Conservation (phyloP, 306 rosid genomes). For the Lathyrus sativus region DNA sequence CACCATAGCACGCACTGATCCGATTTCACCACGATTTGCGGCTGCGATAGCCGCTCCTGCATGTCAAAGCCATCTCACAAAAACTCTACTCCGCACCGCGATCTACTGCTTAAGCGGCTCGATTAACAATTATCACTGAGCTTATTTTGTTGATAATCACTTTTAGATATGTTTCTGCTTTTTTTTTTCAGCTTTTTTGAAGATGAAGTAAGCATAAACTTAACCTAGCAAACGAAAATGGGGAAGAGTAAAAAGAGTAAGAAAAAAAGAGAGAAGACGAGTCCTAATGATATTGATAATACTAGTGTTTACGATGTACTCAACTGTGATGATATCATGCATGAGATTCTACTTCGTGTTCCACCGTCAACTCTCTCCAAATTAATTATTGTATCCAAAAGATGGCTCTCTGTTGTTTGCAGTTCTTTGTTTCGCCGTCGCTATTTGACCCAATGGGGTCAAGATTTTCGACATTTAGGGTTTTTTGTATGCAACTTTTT, state of each 20-base stretch:
- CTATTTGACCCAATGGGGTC: conserved; percentile 54
- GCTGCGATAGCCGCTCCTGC: neutral
- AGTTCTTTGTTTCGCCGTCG: conserved; percentile 53
- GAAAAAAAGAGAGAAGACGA: conserved; percentile 37
- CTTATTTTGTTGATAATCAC: conserved; percentile 17
- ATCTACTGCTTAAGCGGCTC: neutral
- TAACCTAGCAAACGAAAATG: conserved; percentile 37
- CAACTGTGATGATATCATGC: conserved; percentile 68
- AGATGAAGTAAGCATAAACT: conserved; percentile 33
- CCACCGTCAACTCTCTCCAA: conserved; percentile 59
- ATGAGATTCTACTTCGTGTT: conserved; percentile 61
- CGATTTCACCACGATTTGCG: neutral
- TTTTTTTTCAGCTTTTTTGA: conserved; percentile 28
- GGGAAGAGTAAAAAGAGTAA: neutral
- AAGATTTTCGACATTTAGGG: conserved; percentile 60
- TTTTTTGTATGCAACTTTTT: conserved; percentile 67
- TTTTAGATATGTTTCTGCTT: conserved; percentile 1
- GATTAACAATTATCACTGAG: neutral
- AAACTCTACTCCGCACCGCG: neutral
- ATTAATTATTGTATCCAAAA: conserved; percentile 57
- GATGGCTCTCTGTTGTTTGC: conserved; percentile 65
- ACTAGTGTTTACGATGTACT: conserved; percentile 49
- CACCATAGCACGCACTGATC: neutral
- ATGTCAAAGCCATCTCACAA: neutral
- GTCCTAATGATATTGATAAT: neutral